These are phyloP conservation scores for Penicillium sp. DNA, from an alignment of 2,329 filamentous ascomycete species.

Conservation along the genomic window DNA sequence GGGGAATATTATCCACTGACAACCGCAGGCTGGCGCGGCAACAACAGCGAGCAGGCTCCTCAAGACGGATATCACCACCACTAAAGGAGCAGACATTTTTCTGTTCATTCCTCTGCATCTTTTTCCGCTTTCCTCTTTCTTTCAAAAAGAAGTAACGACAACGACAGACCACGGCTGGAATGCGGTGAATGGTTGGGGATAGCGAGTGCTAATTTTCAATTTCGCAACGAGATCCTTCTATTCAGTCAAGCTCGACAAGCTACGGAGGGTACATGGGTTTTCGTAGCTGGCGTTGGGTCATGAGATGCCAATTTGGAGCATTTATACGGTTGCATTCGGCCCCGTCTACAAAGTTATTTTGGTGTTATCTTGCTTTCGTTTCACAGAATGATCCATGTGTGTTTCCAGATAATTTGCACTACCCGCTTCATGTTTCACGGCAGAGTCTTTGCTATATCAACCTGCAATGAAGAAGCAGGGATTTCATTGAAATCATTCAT, in stretches of 20 bases:
- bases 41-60: conserved; percentile 19
- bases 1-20: conserved; percentile 1
- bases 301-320: not conserved
- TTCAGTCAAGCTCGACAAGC: not conserved
- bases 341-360: not conserved
- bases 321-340: not conserved
- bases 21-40: conserved; percentile 27
- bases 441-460: not conserved
- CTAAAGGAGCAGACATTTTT: not conserved
- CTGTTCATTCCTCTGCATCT: not conserved
- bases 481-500: not conserved
- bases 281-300: not conserved
- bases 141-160: conserved; percentile 15
- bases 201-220: not conserved
- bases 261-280: not conserved
- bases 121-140: not conserved
- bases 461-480: not conserved
- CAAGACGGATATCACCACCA: conserved; percentile 20
- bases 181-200: not conserved
- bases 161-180: conserved; percentile 11
- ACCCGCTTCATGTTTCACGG: not conserved
- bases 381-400: not conserved
- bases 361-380: not conserved
- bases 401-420: conserved; percentile 1
- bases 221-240: conserved; percentile 1